Evolutionary conservation across 108 stramenopile genomes (phyloP).

Genomic region (Conticribra weissflogii): DNA sequence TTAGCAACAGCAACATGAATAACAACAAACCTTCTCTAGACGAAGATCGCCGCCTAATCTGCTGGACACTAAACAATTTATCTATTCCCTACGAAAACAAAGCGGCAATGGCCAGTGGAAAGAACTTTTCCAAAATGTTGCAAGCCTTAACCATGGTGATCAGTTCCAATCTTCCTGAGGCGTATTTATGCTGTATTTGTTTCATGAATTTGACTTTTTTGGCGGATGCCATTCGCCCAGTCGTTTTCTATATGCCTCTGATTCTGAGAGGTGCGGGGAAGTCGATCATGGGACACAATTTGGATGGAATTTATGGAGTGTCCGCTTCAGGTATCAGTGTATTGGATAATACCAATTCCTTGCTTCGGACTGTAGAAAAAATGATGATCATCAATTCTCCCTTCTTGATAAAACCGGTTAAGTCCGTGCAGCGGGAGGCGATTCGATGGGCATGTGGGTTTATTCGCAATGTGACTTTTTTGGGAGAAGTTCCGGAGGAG

Average conservation of each 20-base stretch:
- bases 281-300: too few species aligned
- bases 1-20: background rate
- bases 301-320: background rate
- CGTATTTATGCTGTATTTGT: constrained; percentile 52
- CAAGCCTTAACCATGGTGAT: constrained; percentile 34
- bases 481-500: background rate
- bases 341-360: constrained; percentile 24
- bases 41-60: constrained; percentile 51
- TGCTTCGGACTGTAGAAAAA: constrained; percentile 24
- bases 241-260: constrained; percentile 10
- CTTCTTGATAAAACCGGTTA: constrained; percentile 11
- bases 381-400: constrained; percentile 30
- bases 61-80: constrained; percentile 58
- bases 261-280: too few species aligned
- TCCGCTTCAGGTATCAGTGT: constrained; percentile 1
- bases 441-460: constrained; percentile 49
- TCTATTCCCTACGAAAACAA: constrained; percentile 60
- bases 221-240: constrained; percentile 31
- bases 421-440: constrained; percentile 41
- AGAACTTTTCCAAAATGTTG: constrained; percentile 19
- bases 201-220: constrained; percentile 52
- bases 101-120: constrained; percentile 30
- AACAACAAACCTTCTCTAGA: constrained; percentile 9
- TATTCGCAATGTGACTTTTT: constrained; percentile 38
- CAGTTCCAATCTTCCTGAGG: constrained; percentile 27